Evolutionary conservation across 768 basidiomycete species (phyloP), one percentile per base, ranked within the genome.

Genomic region (Astraeus odoratus): DNA sequence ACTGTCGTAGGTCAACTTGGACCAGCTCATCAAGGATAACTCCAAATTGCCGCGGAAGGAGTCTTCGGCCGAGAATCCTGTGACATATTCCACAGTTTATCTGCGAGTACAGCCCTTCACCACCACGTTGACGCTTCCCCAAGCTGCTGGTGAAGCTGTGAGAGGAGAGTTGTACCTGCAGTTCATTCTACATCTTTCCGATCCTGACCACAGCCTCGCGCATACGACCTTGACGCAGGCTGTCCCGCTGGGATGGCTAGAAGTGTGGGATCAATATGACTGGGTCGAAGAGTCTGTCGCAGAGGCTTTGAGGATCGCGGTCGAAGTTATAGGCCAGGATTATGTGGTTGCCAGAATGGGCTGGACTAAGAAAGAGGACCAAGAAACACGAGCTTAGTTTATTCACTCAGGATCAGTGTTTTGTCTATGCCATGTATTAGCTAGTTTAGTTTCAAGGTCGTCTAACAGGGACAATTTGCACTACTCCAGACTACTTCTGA

Each of bases 271-370:
- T 57, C 75, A 83, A 51, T 86, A 91, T 60, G 84, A 88, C 35
- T 95, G 96, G 96, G 93, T 98, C 10, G 96, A 99, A 65, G 94
- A 99, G 58, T 63, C 86, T 30, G 77, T 97, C 49, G 94, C 93
- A 4, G 95, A 97, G 56, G 77, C 80, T 0, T 66, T 99, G 47
- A 71, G 89, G 45, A 71, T 90, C 12, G 88, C 85, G 7, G 80
- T 95, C 23, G 94, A 97, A 67, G 79, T 93, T 15, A 69, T 97
- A 48, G 92, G 92, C 2, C 93, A 97, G 65, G 90, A 95, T 57
- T 94, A 94, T 57, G 72, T 94, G 12, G 86, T 83, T 33, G 74
- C 78, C 26, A 70, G 91, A 47, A 93, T 93, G 91, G 82, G 89
- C 1, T 92, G 89, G 86, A 73, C 63, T 8, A 70, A 64, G 27